Evolutionary conservation across 2,329 filamentous ascomycete species (phyloP).

Genomic region (Xylariaceae sp.): DNA sequence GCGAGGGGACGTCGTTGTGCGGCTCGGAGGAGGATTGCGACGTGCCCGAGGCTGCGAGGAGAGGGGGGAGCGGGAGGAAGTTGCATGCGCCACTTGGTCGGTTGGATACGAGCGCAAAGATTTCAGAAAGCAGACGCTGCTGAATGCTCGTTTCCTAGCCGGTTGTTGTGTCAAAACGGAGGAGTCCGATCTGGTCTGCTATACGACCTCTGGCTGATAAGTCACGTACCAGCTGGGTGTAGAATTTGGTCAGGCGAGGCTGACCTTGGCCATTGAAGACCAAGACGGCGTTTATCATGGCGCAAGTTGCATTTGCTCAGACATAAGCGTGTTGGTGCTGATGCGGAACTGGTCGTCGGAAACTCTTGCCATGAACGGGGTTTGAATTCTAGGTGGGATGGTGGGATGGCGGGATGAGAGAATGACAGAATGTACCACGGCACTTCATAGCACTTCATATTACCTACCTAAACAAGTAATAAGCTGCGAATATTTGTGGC

Average conservation of each 20-base stretch:
- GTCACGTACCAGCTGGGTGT: slow-evolving; percentile 82
- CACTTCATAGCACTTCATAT: too few species aligned
- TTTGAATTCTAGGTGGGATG: slow-evolving; percentile 2
- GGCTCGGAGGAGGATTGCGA: slow-evolving; percentile 69
- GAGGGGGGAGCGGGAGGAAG: slow-evolving; percentile 82
- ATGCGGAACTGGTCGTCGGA: slow-evolving; percentile 13
- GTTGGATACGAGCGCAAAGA: slow-evolving; percentile 94
- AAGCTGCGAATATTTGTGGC: slow-evolving; percentile 19
- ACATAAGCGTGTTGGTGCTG: slow-evolving; percentile 11
- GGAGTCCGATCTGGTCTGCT: not conserved
- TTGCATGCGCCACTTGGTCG: slow-evolving; percentile 93
- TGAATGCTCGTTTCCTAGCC: slow-evolving; percentile 92
- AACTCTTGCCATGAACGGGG: slow-evolving; percentile 3
- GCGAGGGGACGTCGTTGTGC: slow-evolving; percentile 87
- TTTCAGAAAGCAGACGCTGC: slow-evolving; percentile 94
- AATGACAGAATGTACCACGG: too few species aligned
- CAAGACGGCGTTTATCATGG: slow-evolving; percentile 97
- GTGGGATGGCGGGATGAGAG: not conserved
- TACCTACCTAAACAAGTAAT: too few species aligned
- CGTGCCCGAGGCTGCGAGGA: slow-evolving; percentile 68
- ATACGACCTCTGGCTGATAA: slow-evolving; percentile 3
- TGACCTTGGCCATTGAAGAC: slow-evolving; percentile 99
- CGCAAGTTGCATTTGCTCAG: slow-evolving; percentile 27
- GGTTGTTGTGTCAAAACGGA: not conserved
- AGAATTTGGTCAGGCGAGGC: slow-evolving; percentile 96